Percentiles rank a stretch among this genome's conserved stretches.
Conservation (phyloP, 805 yeast species). For the Pichia heedii region DNA sequence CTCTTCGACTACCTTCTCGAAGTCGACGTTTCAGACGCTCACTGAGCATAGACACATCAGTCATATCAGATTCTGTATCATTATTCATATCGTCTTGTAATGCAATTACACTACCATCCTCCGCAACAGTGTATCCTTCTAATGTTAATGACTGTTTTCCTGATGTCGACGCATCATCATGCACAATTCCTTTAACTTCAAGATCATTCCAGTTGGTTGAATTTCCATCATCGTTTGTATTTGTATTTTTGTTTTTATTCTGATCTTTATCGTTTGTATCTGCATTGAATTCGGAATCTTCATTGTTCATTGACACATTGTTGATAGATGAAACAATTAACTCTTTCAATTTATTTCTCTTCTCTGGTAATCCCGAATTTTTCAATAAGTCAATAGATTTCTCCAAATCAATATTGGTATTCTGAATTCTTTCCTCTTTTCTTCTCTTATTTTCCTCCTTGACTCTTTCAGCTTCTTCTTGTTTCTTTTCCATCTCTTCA, state of each 20-base stretch:
- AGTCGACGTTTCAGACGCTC: conserved; percentile 24
- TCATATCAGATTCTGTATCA: neutral
- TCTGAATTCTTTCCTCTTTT: conserved; percentile 31
- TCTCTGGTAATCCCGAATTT: conserved; percentile 63
- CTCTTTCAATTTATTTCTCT: conserved; percentile 41
- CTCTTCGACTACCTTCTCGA: conserved; percentile 12
- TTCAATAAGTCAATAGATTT: conserved; percentile 75
- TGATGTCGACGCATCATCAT: neutral
- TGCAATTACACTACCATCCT: neutral
- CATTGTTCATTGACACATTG: conserved; percentile 30
- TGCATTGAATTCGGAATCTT: neutral
- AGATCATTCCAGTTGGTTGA: too few species aligned
- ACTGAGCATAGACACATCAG: conserved; percentile 16
- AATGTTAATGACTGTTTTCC: conserved; percentile 1
- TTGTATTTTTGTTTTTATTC: neutral
- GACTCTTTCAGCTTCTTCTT: conserved; percentile 32
- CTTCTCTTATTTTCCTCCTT: conserved; percentile 30
- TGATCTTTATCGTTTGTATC: neutral
- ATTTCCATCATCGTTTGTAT: conserved; percentile 13
- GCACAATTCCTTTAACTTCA: neutral
- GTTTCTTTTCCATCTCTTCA: conserved; percentile 71
- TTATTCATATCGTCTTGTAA: neutral
- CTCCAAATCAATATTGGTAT: conserved; percentile 56
- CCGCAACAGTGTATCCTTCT: conserved; percentile 16
- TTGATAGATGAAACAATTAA: conserved; percentile 73